Evolutionary conservation across 306 rosid genomes (phyloP), one percentile per base, ranked within the genome.

Genomic region (Begonia peltatifolia): DNA sequence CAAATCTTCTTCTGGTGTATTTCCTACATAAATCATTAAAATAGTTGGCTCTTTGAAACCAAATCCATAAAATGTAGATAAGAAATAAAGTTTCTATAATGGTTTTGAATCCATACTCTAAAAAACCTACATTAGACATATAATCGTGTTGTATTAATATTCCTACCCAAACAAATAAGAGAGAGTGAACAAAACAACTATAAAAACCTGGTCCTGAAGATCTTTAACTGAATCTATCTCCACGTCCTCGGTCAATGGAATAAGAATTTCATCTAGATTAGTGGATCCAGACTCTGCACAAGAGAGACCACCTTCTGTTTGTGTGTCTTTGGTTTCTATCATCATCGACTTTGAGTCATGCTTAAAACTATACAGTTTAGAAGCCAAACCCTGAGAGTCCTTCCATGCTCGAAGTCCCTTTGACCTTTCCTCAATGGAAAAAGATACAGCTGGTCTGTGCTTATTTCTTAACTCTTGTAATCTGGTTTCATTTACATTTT

Each of bases 331-430:
- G 2, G 80, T 52, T 64, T 75, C 76, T 48, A 55, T 63, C 20
- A 69, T 62, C 62, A 71, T 50, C 66, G 84, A 74, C 56, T 74
- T 79, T 55, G 86, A 69, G 56, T 81, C 88, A 54, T 65, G 86
- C 63, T 79, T 88, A 61, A 84, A 84, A 70, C 80, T 75, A 74
- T 77, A 92, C 11, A 90, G 83, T 75, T 92, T 92, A 44, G 99
- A 81, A 58, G 88, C 93, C 56, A 84, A 87, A 58, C 94, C 96
- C 79, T 77, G 61, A 46, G 99, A 77, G 75, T 81, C 94, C 75
- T 69, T 87, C 84, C 74, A 79, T 60, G 89, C 83, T 60, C 68
- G 67, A 72, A 79, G 93, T 62, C 94, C 93, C 76, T 84, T 92
- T 1, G 84, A 74, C 77, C 99, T 77, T 92, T 92, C 99, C 72